These are phyloP conservation scores for Brettanomyces anomalus DNA, from an alignment of 805 yeast species.

Conservation along the genomic window DNA sequence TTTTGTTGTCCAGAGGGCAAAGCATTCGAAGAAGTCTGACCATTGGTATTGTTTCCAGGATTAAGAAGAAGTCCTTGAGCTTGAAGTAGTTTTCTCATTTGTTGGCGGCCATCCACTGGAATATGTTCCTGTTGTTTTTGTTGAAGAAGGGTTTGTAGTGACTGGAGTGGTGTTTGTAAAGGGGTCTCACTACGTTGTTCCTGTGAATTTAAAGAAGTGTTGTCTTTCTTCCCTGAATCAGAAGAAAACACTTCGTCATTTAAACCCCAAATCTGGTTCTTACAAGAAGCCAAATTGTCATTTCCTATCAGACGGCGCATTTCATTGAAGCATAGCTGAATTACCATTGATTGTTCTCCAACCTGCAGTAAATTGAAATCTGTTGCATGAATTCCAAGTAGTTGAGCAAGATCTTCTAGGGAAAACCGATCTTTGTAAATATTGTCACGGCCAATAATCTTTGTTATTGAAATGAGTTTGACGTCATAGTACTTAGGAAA, in stretches of 20 bases:
- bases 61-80: background rate
- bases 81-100: constrained; percentile 1
- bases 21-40: background rate
- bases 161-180: constrained; percentile 1
- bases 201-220: background rate
- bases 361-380: constrained; percentile 40
- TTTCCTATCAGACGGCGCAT: constrained; percentile 25
- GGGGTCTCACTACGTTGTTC: constrained; percentile 1
- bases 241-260: constrained; percentile 12
- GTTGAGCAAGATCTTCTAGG: constrained; percentile 61
- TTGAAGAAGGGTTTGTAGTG: constrained; percentile 5
- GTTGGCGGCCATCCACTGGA: constrained; percentile 3
- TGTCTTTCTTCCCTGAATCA: background rate
- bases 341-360: constrained; percentile 55
- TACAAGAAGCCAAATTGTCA: constrained; percentile 10
- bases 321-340: constrained; percentile 59
- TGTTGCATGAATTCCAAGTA: constrained; percentile 52
- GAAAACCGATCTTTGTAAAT: constrained; percentile 29
- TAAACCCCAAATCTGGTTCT: constrained; percentile 25
- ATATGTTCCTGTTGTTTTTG: constrained; percentile 8
- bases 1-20: constrained; percentile 1
- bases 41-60: constrained; percentile 1
- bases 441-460: constrained; percentile 12
- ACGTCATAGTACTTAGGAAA: constrained; percentile 83
- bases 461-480: constrained; percentile 38